Conservation (phyloP, 768 basidiomycete species). For the Termitomyces titanicus region DNA sequence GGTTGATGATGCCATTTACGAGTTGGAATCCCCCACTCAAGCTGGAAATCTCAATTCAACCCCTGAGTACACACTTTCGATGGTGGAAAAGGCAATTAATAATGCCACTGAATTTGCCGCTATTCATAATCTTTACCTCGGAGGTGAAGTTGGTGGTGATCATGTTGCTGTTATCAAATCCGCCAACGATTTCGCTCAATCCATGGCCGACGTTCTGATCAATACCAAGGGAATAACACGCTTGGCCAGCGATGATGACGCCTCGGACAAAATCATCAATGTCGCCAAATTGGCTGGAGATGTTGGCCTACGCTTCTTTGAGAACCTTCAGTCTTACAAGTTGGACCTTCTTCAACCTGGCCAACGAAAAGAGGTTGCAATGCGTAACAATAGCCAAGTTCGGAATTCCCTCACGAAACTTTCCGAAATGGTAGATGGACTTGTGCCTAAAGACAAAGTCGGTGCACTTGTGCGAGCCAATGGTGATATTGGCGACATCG, state of each 20-base stretch:
- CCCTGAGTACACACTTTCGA: conserved; percentile 95
- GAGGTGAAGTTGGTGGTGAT: conserved; percentile 85
- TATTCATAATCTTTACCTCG: conserved; percentile 87
- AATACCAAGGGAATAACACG: conserved; percentile 97
- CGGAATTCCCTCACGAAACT: conserved; percentile 81
- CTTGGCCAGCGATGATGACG: conserved; percentile 86
- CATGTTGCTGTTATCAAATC: conserved; percentile 98
- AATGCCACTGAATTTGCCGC: conserved; percentile 96
- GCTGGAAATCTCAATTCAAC: conserved; percentile 97
- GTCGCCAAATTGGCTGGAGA: conserved; percentile 87
- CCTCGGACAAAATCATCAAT: conserved; percentile 82
- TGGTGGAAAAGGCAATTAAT: conserved; percentile 95
- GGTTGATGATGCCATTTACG: conserved; percentile 96
- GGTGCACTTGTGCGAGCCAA: conserved; percentile 70
- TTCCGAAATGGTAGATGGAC: conserved; percentile 80
- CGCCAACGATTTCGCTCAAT: conserved; percentile 95
- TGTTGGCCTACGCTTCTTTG: conserved; percentile 86
- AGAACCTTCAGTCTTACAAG: conserved; percentile 95
- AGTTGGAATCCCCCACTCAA: conserved; percentile 93
- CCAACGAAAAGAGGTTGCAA: conserved; percentile 81
- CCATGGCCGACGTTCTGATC: conserved; percentile 84
- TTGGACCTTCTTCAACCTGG: conserved; percentile 72
- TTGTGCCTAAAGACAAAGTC: conserved; percentile 83
- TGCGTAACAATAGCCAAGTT: conserved; percentile 85
- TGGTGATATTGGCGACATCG: conserved; percentile 93